These are phyloP conservation scores for Davidsoniella eucalypti DNA, from an alignment of 2,329 filamentous ascomycete genomes.

Conservation along the genomic window DNA sequence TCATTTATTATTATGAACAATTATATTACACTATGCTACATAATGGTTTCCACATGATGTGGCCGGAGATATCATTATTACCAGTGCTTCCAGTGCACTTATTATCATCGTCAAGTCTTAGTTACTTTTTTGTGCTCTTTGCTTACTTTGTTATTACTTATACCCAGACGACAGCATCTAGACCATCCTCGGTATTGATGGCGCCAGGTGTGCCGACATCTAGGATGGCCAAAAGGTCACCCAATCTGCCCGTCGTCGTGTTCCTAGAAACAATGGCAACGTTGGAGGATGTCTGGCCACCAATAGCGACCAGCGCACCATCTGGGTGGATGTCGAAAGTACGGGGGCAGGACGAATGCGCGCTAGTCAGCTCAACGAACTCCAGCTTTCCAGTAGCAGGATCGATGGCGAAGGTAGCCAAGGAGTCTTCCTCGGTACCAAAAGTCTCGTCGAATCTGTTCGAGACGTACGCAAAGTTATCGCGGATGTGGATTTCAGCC, in stretches of 20 bases:
- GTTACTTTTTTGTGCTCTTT: no score
- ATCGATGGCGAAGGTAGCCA: conserved; percentile 35
- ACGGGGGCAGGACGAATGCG: conserved; percentile 42
- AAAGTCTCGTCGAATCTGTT: conserved; percentile 47
- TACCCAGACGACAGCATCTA: conserved; percentile 31
- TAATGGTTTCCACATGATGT: no score
- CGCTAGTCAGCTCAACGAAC: conserved; percentile 37
- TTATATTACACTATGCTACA: no score
- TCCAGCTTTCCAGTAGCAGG: conserved; percentile 29
- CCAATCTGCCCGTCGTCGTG: conserved; percentile 36
- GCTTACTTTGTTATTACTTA: not conserved
- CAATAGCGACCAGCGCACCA: conserved; percentile 45
- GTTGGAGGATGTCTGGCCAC: conserved; percentile 41
- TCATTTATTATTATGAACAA: no score
- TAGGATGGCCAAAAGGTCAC: conserved; percentile 26
- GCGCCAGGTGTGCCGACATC: conserved; percentile 25
- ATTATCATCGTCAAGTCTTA: no score
- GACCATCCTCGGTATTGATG: conserved; percentile 28
- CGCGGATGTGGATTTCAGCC: conserved; percentile 35
- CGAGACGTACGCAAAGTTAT: conserved; percentile 40
- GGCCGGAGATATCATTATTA: no score
- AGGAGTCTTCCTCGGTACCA: conserved; percentile 34
- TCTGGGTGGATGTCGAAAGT: conserved; percentile 45
- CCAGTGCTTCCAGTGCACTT: no score
- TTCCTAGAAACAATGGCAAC: conserved; percentile 43